These are phyloP conservation scores for Esteya vermicola DNA, from an alignment of 2,329 filamentous ascomycete genomes.

Conservation along the genomic window DNA sequence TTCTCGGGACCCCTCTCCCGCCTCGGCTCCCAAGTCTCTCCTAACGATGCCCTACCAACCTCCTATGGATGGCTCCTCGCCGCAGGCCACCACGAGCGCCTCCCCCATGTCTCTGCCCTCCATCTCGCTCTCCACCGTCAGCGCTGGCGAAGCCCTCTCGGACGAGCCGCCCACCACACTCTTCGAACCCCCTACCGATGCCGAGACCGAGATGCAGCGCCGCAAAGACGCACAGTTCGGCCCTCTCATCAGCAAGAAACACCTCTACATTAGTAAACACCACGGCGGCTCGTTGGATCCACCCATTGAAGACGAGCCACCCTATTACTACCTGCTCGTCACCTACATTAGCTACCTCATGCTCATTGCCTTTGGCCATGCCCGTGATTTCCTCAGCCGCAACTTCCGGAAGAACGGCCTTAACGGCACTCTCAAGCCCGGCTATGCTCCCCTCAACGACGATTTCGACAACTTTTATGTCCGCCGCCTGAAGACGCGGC, in stretches of 20 bases:
- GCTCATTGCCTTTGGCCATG: slow-evolving; percentile 86
- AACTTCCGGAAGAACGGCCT: slow-evolving; percentile 70
- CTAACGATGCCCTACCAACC: slow-evolving; percentile 51
- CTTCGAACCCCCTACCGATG: slow-evolving; percentile 76
- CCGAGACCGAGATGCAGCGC: slow-evolving; percentile 62
- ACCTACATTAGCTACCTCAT: slow-evolving; percentile 98
- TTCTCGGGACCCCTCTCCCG: slow-evolving; percentile 43
- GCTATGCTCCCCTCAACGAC: slow-evolving; percentile 89
- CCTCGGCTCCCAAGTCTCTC: slow-evolving; percentile 50
- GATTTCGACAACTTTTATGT: slow-evolving; percentile 99
- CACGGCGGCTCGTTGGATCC: slow-evolving; percentile 66
- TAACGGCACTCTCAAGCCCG: slow-evolving; percentile 78
- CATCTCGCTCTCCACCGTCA: slow-evolving; percentile 82
- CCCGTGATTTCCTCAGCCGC: slow-evolving; percentile 96
- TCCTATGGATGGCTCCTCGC: slow-evolving; percentile 34
- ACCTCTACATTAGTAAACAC: slow-evolving; percentile 82
- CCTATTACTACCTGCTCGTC: slow-evolving; percentile 91
- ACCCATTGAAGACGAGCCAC: slow-evolving; percentile 85
- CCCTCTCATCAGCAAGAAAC: slow-evolving; percentile 63
- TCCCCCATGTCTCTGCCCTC: slow-evolving; percentile 70
- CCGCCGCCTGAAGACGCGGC: slow-evolving; percentile 77
- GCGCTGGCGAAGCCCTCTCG: slow-evolving; percentile 56
- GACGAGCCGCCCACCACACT: slow-evolving; percentile 62
- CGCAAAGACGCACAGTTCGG: slow-evolving; percentile 84
- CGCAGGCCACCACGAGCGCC: slow-evolving; percentile 53